Evolutionary conservation across 2,329 filamentous ascomycete species (phyloP), one percentile per base, ranked within the genome.

Genomic region (Colletotrichum orchidophilum): DNA sequence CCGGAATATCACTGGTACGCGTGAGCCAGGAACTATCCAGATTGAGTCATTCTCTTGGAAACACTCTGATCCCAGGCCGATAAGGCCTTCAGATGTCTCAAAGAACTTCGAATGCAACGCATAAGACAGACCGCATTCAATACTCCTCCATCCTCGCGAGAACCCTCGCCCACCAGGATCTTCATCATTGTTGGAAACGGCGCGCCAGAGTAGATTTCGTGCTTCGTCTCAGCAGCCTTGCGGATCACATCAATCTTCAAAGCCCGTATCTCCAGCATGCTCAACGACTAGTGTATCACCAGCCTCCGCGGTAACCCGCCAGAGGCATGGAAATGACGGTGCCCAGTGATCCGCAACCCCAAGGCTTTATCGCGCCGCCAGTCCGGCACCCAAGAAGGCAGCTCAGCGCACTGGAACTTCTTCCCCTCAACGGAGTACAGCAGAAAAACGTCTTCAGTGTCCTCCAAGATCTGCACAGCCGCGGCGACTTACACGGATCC

Each of bases 371-470:
- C 61, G 33, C 61, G 55, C 9, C 60, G 29, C 42, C 60, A 63
- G 9, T 63, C 60, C 15, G 60, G 49, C 11, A 63, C 46, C 27
- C 60, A 62, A 15, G 59, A 62, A 1, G 59, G 59, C 26, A 62
- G 26, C 21, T 15, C 50, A 4, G 42, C 27, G 13, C 15, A 15
- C 9, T 50, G 57, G 33, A 59, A 59, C 13, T 11, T 27, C 2
- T 29, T 24, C 21, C 57, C 57, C 33, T 59, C 57, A 13, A 27
- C 24, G 13, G 33, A 42, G 21, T 59, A 59, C 33, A 59, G 57
- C 35, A 59, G 57, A 13, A 59, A 26, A 5, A 59, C 18, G 13
- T 42, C 33, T 11, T 59, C 57, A 4, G 21, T 59, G 5, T 59
- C 57, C 35, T 46, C 33, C 21, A 59, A 33, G 33, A 59, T 59